Conservation (phyloP, 2,329 filamentous ascomycete genomes). For the Fusarium sp. region DNA sequence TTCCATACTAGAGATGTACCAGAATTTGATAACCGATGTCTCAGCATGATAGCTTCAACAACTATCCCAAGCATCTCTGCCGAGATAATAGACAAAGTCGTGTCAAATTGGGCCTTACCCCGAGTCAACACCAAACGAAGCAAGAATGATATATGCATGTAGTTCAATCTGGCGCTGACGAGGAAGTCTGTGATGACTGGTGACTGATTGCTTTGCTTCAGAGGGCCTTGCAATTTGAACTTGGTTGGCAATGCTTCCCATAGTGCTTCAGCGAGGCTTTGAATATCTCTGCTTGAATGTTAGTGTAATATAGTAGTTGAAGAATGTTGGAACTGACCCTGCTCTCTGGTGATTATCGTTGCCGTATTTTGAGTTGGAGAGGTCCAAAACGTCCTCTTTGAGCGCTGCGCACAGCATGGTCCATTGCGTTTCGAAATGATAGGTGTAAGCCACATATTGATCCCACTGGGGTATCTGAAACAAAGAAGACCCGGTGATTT, state of each 20-base stretch:
- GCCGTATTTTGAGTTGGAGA: not conserved
- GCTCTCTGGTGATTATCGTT: not conserved
- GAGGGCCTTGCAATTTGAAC: not conserved
- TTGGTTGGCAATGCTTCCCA: slow-evolving; percentile 12
- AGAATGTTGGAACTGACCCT: not conserved
- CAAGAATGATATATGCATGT: slow-evolving; percentile 25
- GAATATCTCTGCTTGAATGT: not conserved
- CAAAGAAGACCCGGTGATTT: not conserved
- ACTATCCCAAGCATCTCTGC: slow-evolving; percentile 17
- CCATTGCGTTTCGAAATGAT: slow-evolving; percentile 18
- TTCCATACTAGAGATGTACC: slow-evolving; percentile 23
- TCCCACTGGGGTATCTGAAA: slow-evolving; percentile 3
- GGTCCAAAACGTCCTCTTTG: slow-evolving; percentile 29
- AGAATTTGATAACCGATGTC: slow-evolving; percentile 13
- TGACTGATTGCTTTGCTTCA: not conserved
- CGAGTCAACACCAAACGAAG: not conserved
- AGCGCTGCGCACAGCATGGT: slow-evolving; percentile 13
- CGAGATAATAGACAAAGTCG: not conserved
- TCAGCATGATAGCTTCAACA: slow-evolving; percentile 16
- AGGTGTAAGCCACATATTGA: not conserved
- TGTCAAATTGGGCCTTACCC: not conserved
- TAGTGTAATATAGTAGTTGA: not conserved
- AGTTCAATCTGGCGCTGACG: slow-evolving; percentile 4
- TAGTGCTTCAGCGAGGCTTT: not conserved
- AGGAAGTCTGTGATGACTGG: slow-evolving; percentile 18